Evolutionary conservation across 139 green algal species (phyloP).

Genomic region (Monoraphidium neglectum): DNA sequence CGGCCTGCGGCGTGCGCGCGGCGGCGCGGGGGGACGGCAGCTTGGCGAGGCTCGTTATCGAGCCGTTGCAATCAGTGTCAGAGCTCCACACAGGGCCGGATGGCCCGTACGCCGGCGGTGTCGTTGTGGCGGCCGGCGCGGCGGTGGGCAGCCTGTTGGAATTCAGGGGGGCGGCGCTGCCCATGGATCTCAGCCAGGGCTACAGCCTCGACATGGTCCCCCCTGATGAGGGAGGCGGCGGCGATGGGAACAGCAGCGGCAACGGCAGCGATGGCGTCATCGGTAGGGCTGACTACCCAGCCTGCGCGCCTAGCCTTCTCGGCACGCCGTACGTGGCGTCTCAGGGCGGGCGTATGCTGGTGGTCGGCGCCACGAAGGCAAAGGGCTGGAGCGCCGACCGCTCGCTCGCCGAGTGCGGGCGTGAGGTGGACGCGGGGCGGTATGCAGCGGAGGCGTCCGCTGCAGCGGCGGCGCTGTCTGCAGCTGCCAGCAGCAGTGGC

Average conservation of each 20-base stretch:
- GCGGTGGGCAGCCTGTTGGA: constrained; percentile 57
- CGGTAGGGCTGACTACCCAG: constrained; percentile 21
- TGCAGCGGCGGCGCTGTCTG: neutral
- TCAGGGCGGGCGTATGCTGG: constrained; percentile 38
- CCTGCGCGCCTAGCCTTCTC: constrained; percentile 67
- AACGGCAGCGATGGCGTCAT: neutral
- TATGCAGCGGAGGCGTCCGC: neutral
- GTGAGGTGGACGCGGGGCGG: neutral
- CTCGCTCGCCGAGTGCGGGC: constrained; percentile 38
- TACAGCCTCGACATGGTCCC: constrained; percentile 61
- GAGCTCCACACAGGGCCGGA: constrained; percentile 34
- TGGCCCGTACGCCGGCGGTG: constrained; percentile 39
- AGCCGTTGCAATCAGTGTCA: constrained; percentile 42
- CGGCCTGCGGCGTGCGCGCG: constrained; percentile 44
- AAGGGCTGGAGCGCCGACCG: constrained; percentile 50
- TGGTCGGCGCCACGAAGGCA: constrained; percentile 75
- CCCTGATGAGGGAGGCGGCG: too few species aligned
- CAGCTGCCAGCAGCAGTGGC: neutral
- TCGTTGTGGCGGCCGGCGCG: constrained; percentile 73
- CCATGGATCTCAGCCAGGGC: constrained; percentile 64
- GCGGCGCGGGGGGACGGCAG: constrained; percentile 8
- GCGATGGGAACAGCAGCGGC: neutral
- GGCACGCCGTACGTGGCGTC: constrained; percentile 75
- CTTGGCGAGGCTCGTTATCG: constrained; percentile 17
- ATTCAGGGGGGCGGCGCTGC: constrained; percentile 29